Conservation (phyloP, 1,284 basidiomycete species). For the Marasmius tenuissimus region DNA sequence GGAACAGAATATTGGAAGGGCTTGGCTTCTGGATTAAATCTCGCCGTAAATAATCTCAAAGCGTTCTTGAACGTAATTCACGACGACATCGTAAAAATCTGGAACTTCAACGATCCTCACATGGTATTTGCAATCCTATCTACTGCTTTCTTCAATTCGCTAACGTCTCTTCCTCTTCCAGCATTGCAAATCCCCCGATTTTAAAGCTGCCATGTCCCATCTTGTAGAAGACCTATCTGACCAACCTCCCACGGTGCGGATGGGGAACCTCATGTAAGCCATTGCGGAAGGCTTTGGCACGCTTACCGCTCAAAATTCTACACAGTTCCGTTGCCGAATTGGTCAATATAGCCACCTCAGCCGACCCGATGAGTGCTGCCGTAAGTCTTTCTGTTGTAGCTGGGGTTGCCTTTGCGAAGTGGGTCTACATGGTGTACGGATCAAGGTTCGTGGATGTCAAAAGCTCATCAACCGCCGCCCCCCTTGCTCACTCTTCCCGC, state of each 20-base stretch:
- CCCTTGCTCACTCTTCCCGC: too few species aligned
- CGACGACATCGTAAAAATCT: constrained; percentile 22
- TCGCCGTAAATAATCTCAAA: constrained; percentile 17
- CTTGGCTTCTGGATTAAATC: constrained; percentile 18
- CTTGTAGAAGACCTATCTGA: constrained; percentile 15
- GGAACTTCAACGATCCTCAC: constrained; percentile 26
- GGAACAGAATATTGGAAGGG: constrained; percentile 22
- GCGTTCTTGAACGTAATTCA: constrained; percentile 18
- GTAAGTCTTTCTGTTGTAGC: too few species aligned
- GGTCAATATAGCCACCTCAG: too few species aligned
- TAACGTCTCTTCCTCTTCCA: constrained; percentile 1
- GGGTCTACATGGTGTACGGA: too few species aligned
- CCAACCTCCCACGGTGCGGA: neutral
- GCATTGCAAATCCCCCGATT: constrained; percentile 19
- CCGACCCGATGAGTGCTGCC: too few species aligned
- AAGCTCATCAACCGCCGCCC: too few species aligned
- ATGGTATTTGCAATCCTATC: constrained; percentile 8
- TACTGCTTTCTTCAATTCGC: neutral
- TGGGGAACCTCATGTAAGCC: constrained; percentile 15
- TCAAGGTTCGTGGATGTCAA: too few species aligned
- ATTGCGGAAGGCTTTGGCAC: too few species aligned
- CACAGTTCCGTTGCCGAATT: too few species aligned
- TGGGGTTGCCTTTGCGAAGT: too few species aligned
- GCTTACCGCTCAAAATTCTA: too few species aligned
- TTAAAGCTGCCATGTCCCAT: constrained; percentile 20